phyloP scores from a whole-genome alignment of 129 eudicot species.

The Solidago caesia region DNA sequence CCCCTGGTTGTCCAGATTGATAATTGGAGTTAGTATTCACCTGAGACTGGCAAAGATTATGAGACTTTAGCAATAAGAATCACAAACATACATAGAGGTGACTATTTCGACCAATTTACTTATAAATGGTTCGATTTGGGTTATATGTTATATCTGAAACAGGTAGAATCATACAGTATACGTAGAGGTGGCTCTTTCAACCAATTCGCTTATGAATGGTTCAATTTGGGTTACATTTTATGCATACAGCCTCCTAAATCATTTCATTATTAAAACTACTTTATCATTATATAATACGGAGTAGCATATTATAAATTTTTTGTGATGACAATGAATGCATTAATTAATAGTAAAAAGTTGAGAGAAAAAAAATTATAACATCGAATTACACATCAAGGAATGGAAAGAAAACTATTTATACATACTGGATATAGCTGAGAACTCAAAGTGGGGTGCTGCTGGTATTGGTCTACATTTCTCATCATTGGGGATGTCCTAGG shows the following conservation, averaged over 20 bases:
- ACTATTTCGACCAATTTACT: not conserved
- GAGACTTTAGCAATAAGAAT: conserved; percentile 19
- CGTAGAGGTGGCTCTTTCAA: not conserved
- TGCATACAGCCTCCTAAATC: too few species aligned
- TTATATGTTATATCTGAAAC: not conserved
- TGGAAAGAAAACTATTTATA: conserved; percentile 1
- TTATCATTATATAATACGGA: too few species aligned
- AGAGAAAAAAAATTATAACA: too few species aligned
- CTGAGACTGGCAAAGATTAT: conserved; percentile 29
- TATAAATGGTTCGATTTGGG: not conserved
- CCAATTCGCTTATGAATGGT: too few species aligned
- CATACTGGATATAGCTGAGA: conserved; percentile 71
- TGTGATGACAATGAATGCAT: too few species aligned
- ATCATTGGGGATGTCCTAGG: conserved; percentile 67
- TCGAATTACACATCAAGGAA: not conserved
- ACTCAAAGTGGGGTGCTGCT: conserved; percentile 62
- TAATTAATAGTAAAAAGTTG: too few species aligned
- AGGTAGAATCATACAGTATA: not conserved
- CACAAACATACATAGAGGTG: not conserved
- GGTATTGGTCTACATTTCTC: conserved; percentile 75
- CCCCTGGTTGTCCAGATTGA: conserved; percentile 64
- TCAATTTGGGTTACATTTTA: too few species aligned
- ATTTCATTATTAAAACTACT: too few species aligned
- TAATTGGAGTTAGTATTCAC: conserved; percentile 54
- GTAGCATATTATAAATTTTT: too few species aligned